Percentiles rank a stretch among this genome's conserved stretches.
These are phyloP conservation scores for Solanum chaucha DNA, from an alignment of 257 asterid genomes.

Conservation along the genomic window DNA sequence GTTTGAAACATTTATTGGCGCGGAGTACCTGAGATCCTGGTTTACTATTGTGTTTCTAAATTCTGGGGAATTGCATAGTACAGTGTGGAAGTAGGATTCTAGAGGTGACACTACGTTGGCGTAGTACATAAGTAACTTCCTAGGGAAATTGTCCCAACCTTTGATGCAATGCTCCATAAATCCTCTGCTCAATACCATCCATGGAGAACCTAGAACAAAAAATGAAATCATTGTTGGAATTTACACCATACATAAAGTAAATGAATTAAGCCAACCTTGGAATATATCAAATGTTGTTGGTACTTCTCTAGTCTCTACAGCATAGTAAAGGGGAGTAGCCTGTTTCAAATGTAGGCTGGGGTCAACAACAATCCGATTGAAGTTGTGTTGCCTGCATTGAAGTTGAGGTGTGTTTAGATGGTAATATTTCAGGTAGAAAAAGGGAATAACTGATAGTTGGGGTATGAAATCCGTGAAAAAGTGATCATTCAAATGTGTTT, in stretches of 20 bases:
- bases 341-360: slow-evolving; percentile 21
- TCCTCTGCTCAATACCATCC: slow-evolving; percentile 43
- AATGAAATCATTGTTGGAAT: neutral
- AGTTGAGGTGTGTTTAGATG: neutral
- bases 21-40: slow-evolving; percentile 17
- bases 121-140: slow-evolving; percentile 53
- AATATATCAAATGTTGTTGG: slow-evolving; percentile 41
- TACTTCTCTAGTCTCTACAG: slow-evolving; percentile 27
- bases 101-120: slow-evolving; percentile 40
- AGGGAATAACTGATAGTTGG: neutral
- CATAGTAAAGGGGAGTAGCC: slow-evolving; percentile 18
- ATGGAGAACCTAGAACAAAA: slow-evolving; percentile 32
- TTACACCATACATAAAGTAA: neutral
- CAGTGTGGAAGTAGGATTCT: slow-evolving; percentile 45
- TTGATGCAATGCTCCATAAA: slow-evolving; percentile 41
- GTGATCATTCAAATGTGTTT: neutral
- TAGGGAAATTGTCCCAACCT: slow-evolving; percentile 48
- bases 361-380: slow-evolving; percentile 30
- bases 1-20: neutral
- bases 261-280: slow-evolving; percentile 25
- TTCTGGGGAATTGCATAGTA: slow-evolving; percentile 42
- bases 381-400: slow-evolving; percentile 19
- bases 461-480: neutral
- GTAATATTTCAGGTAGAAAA: neutral
- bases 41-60: slow-evolving; percentile 30